A percentile compares a stretch with the other conserved stretches of the same genome.
Conservation (phyloP, 352 stramenopile genomes). For the Globisporangium paroecandrum region DNA sequence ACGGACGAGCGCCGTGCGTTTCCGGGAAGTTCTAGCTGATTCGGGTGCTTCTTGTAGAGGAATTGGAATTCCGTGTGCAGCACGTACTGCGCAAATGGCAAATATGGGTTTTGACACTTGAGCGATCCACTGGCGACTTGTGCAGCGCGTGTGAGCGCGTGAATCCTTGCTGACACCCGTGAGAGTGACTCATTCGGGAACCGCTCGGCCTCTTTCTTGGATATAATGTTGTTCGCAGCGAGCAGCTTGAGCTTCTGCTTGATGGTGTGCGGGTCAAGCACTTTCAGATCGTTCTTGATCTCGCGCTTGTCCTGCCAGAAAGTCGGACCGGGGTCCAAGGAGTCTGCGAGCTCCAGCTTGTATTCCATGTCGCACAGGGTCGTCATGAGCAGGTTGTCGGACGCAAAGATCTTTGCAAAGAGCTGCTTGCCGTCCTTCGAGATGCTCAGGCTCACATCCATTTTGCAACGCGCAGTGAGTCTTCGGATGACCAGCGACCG, state of each 20-base stretch:
- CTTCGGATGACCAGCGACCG: slow-evolving; percentile 52
- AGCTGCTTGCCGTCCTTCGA: slow-evolving; percentile 42
- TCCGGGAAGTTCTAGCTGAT: slow-evolving; percentile 39
- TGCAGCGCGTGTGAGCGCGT: slow-evolving; percentile 40
- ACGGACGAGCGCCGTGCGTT: slow-evolving; percentile 43
- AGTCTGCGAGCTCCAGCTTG: slow-evolving; percentile 52
- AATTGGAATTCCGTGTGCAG: slow-evolving; percentile 53
- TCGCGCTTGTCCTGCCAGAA: slow-evolving; percentile 52
- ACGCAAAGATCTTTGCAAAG: slow-evolving; percentile 49
- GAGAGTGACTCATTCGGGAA: slow-evolving; percentile 38
- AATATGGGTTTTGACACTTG: slow-evolving; percentile 23
- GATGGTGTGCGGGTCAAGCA: slow-evolving; percentile 40
- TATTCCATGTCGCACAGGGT: slow-evolving; percentile 54
- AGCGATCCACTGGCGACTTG: slow-evolving; percentile 23
- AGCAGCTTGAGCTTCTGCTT: slow-evolving; percentile 61
- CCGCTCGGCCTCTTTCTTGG: slow-evolving; percentile 38
- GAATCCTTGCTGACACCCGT: slow-evolving; percentile 44
- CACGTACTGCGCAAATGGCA: slow-evolving; percentile 40
- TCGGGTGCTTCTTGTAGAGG: slow-evolving; percentile 60
- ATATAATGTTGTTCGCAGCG: slow-evolving; percentile 25
- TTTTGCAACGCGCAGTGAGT: slow-evolving; percentile 40
- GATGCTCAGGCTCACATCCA: slow-evolving; percentile 59
- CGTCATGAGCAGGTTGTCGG: slow-evolving; percentile 60
- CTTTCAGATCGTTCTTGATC: slow-evolving; percentile 39
- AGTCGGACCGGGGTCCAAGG: slow-evolving; percentile 40